Conservation (phyloP, 495 filamentous ascomycete genomes). For the Tuber brumale region DNA sequence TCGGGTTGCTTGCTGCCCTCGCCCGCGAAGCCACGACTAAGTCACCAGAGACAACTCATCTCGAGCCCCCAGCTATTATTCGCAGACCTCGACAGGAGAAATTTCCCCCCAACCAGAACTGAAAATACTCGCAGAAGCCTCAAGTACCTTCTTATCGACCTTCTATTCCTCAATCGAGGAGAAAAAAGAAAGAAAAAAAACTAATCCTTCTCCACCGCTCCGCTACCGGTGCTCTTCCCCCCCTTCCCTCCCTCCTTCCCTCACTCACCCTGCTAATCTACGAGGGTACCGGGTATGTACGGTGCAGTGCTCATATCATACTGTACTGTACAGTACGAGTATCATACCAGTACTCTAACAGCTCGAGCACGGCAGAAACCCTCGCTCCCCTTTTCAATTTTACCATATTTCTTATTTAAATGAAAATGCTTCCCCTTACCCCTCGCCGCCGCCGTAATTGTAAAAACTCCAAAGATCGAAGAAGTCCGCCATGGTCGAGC, state of each 20-base stretch:
- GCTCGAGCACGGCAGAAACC: background rate
- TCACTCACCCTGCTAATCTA: background rate
- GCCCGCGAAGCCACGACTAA: background rate
- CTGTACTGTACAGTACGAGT: too few relatives aligned
- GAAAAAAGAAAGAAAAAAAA: background rate
- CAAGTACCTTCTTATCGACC: constrained; percentile 1
- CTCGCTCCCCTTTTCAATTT: background rate
- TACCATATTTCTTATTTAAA: constrained; percentile 1
- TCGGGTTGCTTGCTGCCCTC: background rate
- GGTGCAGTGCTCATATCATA: background rate
- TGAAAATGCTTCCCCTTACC: background rate
- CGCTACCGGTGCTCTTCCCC: background rate
- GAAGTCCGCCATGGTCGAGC: background rate
- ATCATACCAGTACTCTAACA: background rate
- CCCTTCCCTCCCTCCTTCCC: background rate
- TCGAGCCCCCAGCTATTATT: background rate
- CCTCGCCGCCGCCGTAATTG: background rate
- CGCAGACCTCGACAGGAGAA: background rate
- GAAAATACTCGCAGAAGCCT: constrained; percentile 5
- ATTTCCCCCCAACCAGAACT: background rate
- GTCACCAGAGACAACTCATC: background rate
- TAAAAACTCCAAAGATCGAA: background rate
- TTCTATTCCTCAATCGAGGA: background rate
- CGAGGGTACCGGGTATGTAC: constrained; percentile 1
- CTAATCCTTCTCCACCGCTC: background rate